Percentiles rank a stretch among this genome's conserved stretches.
Evolutionary conservation across 148 eudicot species (phyloP).

Genomic region (Cornus suecica): DNA sequence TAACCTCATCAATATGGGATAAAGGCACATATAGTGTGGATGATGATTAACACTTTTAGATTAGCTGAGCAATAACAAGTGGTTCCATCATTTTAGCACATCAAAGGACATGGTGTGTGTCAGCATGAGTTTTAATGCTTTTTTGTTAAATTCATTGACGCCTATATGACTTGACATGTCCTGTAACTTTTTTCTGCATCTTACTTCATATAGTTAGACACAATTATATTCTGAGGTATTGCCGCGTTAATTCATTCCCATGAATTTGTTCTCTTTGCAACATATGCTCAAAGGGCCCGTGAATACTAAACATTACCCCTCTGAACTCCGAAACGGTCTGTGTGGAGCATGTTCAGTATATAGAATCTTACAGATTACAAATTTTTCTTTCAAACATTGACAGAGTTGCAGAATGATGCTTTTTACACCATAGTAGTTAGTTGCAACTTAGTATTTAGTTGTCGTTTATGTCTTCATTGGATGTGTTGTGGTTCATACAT

Average conservation of each 20-base stretch:
- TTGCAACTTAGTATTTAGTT: not conserved
- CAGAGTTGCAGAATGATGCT: no score
- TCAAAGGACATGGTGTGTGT: not conserved
- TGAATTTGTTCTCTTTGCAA: not conserved
- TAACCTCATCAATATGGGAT: not conserved
- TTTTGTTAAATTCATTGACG: not conserved
- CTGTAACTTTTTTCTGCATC: not conserved
- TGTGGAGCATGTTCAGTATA: no score
- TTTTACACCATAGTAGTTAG: not conserved
- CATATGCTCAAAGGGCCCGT: not conserved
- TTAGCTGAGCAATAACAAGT: not conserved
- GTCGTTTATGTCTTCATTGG: not conserved
- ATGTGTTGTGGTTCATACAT: no score
- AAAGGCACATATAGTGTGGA: no score
- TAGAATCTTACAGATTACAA: no score
- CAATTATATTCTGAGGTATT: not conserved
- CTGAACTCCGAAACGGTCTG: not conserved
- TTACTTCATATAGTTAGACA: not conserved
- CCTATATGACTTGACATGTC: no score
- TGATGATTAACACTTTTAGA: not conserved
- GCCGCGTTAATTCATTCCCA: not conserved
- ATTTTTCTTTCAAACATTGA: no score
- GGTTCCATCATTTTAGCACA: not conserved
- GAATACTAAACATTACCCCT: not conserved
- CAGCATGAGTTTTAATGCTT: not conserved